Evolutionary conservation across 805 yeast genomes (phyloP), one percentile per base, ranked within the genome.

Genomic region (Vanderwaltozyma yarrowii): DNA sequence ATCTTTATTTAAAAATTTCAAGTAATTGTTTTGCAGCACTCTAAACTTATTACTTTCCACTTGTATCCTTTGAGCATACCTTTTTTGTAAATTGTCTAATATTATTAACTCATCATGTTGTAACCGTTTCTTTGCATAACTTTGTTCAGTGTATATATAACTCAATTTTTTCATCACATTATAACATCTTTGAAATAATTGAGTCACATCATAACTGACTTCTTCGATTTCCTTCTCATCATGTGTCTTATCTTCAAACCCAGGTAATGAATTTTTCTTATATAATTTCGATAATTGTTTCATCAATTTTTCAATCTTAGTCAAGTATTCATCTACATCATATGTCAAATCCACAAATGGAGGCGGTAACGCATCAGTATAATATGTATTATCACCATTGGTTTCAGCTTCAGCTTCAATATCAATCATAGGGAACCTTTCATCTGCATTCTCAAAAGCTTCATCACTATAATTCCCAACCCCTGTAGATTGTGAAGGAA

Each of bases 1-100:
- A 53, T 84, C 95, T 45, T 83, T 83, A 47, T 82, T 76, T 41
- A 89, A 66, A 47, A 81, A 83, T 55, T 84, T 81, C 53, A 92
- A 78, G 52, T 92, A 92, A 45, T 81, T 78, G 52, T 89, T 85
- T 58, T 92, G 99, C 50, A 92, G 64, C 53, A 84, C 82, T 37
- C 97, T 66, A 61, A 88, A 92, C 36, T 70, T 72, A 15, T 88
- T 73, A 30, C 94, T 80, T 32, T 74, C 65, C 30, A 76, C 78
- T 57, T 92, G 98, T 17, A 92, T 78, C 56, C 80, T 78, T 32
- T 80, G 67, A 2, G 98, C 98, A 58, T 88, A 77, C 33, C 77
- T 78, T 49, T 84, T 83, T 58, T 84, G 81, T 64, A 85, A 74
- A 60, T 89, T 92, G 35, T 76, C 79, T 39, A 86, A 66, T 67